Percentiles rank a stretch among this genome's conserved stretches.
Evolutionary conservation across 2,329 filamentous ascomycete genomes (phyloP).

Genomic region (Balansia obtecta): DNA sequence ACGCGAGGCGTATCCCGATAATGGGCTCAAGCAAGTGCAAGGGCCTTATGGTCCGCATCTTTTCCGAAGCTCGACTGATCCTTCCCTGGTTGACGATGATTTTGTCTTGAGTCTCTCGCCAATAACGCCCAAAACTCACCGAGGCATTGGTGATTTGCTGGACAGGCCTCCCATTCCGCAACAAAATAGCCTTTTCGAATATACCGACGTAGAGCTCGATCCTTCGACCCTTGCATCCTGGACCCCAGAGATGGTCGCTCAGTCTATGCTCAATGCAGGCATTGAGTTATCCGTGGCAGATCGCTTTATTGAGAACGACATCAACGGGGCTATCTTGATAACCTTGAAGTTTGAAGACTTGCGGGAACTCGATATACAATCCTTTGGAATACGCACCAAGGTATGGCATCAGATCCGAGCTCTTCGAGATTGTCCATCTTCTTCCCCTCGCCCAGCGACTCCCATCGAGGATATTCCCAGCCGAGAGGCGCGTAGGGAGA

Average conservation of each 20-base stretch:
- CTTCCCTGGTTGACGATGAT: constrained; percentile 28
- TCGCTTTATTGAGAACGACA: constrained; percentile 84
- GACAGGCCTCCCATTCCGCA: constrained; percentile 14
- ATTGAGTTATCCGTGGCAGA: constrained; percentile 68
- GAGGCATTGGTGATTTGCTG: constrained; percentile 17
- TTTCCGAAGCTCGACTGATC: constrained; percentile 58
- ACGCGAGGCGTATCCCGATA: constrained; percentile 47
- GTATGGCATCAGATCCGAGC: constrained; percentile 70
- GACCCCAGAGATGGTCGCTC: constrained; percentile 65
- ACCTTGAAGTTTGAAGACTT: constrained; percentile 87
- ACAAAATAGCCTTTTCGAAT: constrained; percentile 42
- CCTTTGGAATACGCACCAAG: constrained; percentile 68
- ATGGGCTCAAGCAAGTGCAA: constrained; percentile 54
- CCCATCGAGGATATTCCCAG: constrained; percentile 49
- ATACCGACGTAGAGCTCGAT: constrained; percentile 44
- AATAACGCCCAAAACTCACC: constrained; percentile 51
- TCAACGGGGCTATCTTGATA: constrained; percentile 74
- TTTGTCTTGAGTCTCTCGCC: constrained; percentile 58
- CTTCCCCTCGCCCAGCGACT: constrained; percentile 41
- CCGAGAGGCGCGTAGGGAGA: constrained; percentile 34
- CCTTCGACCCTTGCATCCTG: constrained; percentile 48
- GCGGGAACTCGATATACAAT: constrained; percentile 67
- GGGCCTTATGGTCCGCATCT: constrained; percentile 80
- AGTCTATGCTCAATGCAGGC: constrained; percentile 76
- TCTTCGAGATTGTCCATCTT: constrained; percentile 44